A percentile compares a stretch with the other conserved stretches of the same genome.
phyloP scores from a whole-genome alignment of 2,329 filamentous ascomycete genomes.

The Bipolaris victoriae region DNA sequence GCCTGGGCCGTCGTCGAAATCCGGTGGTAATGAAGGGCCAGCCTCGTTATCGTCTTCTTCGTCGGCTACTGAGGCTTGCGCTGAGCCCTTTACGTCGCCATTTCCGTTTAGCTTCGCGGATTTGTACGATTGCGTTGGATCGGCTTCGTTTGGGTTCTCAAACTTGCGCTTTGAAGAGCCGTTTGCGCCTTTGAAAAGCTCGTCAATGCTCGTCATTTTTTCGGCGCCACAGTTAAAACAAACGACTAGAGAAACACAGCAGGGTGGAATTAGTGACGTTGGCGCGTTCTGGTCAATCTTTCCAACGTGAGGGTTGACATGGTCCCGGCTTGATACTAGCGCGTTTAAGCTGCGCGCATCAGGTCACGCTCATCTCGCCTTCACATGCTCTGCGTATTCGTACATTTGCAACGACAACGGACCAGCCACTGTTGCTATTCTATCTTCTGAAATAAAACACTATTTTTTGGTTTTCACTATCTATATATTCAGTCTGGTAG shows the following conservation, averaged over 20 bases:
- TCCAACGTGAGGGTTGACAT: conserved; percentile 3
- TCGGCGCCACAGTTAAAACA: neutral
- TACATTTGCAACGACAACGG: neutral
- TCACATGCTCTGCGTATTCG: neutral
- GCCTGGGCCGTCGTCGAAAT: conserved; percentile 62
- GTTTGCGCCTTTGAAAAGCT: conserved; percentile 66
- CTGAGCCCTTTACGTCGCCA: conserved; percentile 58
- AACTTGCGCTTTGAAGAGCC: conserved; percentile 64
- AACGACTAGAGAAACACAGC: neutral
- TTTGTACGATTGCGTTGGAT: conserved; percentile 66
- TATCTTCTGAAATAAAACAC: neutral
- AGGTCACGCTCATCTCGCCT: conserved; percentile 3
- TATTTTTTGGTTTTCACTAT: fast-evolving
- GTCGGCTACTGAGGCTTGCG: conserved; percentile 57
- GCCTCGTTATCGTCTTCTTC: conserved; percentile 54
- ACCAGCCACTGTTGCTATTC: neutral
- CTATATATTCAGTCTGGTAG: neutral
- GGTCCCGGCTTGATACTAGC: conserved; percentile 13
- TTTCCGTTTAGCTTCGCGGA: conserved; percentile 61
- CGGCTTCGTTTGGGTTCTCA: conserved; percentile 59
- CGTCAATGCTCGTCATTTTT: conserved; percentile 65
- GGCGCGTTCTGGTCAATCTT: conserved; percentile 10
- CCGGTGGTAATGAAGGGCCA: conserved; percentile 61
- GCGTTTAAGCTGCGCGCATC: conserved; percentile 2
- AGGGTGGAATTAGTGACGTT: conserved; percentile 8